Evolutionary conservation across 1,284 basidiomycete genomes (phyloP).

Genomic region (Cryptococcus jaspeensis): DNA sequence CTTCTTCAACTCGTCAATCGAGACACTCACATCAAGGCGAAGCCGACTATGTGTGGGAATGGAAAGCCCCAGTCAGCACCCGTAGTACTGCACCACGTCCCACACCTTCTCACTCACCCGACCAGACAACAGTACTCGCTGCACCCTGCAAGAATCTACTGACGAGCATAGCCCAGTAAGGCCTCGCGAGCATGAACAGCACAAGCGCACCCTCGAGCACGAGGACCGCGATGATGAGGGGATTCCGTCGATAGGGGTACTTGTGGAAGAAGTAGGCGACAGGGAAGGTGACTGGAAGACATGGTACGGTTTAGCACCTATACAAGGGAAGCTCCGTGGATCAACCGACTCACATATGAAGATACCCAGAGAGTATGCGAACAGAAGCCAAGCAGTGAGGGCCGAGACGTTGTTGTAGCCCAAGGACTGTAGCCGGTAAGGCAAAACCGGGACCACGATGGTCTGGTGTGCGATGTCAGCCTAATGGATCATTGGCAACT

Average conservation of each 20-base stretch:
- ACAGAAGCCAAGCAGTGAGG: conserved; percentile 41
- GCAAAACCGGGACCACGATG: conserved; percentile 62
- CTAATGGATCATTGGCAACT: neutral
- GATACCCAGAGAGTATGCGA: conserved; percentile 43
- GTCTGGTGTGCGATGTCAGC: conserved; percentile 19
- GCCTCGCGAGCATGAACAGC: conserved; percentile 72
- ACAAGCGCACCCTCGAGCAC: conserved; percentile 55
- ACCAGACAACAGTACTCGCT: conserved; percentile 72
- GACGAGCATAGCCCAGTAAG: conserved; percentile 68
- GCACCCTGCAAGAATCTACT: conserved; percentile 70
- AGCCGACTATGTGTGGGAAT: conserved; percentile 8
- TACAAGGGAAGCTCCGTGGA: neutral
- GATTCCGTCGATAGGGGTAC: conserved; percentile 56
- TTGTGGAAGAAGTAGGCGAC: conserved; percentile 67
- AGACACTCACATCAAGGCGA: conserved; percentile 24
- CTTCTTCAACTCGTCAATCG: neutral
- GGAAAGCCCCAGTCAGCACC: conserved; percentile 19
- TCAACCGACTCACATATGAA: conserved; percentile 25
- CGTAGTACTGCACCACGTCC: neutral
- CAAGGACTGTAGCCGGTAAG: conserved; percentile 55
- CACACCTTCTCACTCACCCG: conserved; percentile 62
- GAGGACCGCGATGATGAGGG: conserved; percentile 58
- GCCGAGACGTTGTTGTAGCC: conserved; percentile 37
- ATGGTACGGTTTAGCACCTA: neutral
- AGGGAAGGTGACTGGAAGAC: conserved; percentile 67